Conservation (phyloP, 1,284 basidiomycete species). For the Moniliella sp. region DNA sequence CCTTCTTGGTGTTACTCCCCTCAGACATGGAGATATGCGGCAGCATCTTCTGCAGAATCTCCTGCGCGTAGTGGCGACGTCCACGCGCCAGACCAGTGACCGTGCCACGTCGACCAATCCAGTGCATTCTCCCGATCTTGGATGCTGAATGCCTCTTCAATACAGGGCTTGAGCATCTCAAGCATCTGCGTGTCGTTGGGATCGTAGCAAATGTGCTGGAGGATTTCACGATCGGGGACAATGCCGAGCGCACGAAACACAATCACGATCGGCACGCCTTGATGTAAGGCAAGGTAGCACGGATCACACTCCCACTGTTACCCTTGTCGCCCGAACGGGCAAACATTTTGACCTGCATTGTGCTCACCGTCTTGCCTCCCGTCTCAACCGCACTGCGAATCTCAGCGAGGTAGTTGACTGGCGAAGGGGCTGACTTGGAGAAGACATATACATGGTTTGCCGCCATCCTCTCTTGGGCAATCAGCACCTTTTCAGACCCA, state of each 20-base stretch:
- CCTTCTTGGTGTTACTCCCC: conserved; percentile 91
- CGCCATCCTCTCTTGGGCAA: conserved; percentile 97
- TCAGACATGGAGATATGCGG: conserved; percentile 90
- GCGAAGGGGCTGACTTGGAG: conserved; percentile 85
- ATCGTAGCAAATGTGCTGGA: conserved; percentile 96
- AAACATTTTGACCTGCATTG: conserved; percentile 94
- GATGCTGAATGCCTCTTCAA: conserved; percentile 93
- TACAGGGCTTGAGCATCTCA: conserved; percentile 94
- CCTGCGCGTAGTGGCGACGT: conserved; percentile 84
- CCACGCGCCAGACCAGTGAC: conserved; percentile 76
- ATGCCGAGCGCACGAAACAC: conserved; percentile 94
- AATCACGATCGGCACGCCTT: conserved; percentile 93
- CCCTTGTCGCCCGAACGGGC: conserved; percentile 66
- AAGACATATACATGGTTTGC: conserved; percentile 99
- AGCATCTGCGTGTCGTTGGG: conserved; percentile 84
- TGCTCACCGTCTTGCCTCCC: conserved; percentile 91
- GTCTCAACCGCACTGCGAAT: conserved; percentile 95
- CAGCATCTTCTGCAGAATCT: conserved; percentile 93
- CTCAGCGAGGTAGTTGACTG: conserved; percentile 84
- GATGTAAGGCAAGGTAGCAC: conserved; percentile 91
- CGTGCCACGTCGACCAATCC: conserved; percentile 86
- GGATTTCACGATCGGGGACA: conserved; percentile 86
- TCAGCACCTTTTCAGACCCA: conserved; percentile 94
- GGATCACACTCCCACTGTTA: conserved; percentile 59
- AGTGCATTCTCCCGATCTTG: conserved; percentile 75